Conservation (phyloP, 495 filamentous ascomycete species). For the Penicillium macrosclerotiorum region DNA sequence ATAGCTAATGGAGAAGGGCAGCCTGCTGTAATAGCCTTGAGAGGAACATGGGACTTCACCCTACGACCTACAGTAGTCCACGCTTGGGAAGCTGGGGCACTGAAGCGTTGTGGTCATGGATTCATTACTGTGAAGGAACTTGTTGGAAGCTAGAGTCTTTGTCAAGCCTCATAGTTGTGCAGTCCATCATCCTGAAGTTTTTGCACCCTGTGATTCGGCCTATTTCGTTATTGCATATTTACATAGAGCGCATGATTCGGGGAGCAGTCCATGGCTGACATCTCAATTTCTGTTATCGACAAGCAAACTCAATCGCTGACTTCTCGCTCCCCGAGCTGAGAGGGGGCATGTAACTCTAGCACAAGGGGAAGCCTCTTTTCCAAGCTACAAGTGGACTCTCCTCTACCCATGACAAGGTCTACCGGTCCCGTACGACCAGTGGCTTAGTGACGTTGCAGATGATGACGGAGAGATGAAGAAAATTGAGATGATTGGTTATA, state of each 20-base stretch:
- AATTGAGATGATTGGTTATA: no score
- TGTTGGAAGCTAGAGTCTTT: no score
- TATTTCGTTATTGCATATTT: background rate
- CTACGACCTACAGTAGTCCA: background rate
- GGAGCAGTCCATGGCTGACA: background rate
- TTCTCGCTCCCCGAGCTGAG: background rate
- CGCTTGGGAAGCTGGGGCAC: background rate
- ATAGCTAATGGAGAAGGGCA: background rate
- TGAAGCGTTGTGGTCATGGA: no score
- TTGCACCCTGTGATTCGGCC: background rate
- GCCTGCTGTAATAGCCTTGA: background rate
- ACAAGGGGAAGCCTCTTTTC: no score
- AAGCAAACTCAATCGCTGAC: background rate
- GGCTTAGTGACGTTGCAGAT: no score
- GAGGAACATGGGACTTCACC: background rate
- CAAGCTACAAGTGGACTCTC: no score
- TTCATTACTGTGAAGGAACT: no score
- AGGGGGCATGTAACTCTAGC: no score
- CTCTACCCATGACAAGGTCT: no score
- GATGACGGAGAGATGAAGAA: no score
- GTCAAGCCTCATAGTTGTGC: background rate
- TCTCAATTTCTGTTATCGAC: background rate
- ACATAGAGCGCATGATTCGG: background rate
- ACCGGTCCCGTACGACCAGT: no score
- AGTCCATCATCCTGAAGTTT: background rate